These are phyloP conservation scores for Eimeria praecox DNA, from an alignment of 169 alveolate genomes.

Conservation along the genomic window DNA sequence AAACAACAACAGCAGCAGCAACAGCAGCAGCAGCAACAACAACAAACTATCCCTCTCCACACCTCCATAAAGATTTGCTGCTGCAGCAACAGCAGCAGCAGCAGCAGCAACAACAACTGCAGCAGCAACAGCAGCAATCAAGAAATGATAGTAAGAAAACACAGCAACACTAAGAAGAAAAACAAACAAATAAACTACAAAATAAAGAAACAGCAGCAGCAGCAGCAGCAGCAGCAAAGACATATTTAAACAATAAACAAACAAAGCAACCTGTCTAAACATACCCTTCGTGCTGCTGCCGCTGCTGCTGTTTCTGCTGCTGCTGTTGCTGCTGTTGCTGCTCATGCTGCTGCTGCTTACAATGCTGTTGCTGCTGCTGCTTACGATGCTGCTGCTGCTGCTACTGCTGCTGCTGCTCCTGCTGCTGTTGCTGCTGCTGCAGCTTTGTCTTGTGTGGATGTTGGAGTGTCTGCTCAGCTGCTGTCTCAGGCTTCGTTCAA, in stretches of 20 bases:
- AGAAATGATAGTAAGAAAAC: too few species aligned
- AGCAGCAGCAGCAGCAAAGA: neutral
- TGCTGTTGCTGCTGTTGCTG: too few species aligned
- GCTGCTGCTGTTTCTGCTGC: too few species aligned
- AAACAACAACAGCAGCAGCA: conserved; percentile 53
- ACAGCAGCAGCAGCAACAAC: neutral
- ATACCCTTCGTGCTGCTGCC: too few species aligned
- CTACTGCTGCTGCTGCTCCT: too few species aligned
- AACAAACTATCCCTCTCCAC: neutral
- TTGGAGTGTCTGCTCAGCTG: neutral
- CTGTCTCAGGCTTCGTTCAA: neutral
- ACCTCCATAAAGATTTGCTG: neutral
- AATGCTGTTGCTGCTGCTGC: too few species aligned
- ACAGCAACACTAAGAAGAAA: too few species aligned
- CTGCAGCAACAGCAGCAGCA: conserved; percentile 48
- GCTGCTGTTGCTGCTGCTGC: neutral
- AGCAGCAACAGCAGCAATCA: neutral
- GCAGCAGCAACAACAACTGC: conserved; percentile 11
- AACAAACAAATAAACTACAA: too few species aligned
- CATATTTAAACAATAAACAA: too few species aligned
- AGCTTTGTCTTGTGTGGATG: neutral
- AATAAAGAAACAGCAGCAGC: neutral
- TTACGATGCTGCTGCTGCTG: too few species aligned
- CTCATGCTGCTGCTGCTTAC: too few species aligned
- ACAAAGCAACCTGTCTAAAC: too few species aligned